phyloP scores from a whole-genome alignment of 2,329 filamentous ascomycete genomes.

The Iodosphaeria phyllophila region DNA sequence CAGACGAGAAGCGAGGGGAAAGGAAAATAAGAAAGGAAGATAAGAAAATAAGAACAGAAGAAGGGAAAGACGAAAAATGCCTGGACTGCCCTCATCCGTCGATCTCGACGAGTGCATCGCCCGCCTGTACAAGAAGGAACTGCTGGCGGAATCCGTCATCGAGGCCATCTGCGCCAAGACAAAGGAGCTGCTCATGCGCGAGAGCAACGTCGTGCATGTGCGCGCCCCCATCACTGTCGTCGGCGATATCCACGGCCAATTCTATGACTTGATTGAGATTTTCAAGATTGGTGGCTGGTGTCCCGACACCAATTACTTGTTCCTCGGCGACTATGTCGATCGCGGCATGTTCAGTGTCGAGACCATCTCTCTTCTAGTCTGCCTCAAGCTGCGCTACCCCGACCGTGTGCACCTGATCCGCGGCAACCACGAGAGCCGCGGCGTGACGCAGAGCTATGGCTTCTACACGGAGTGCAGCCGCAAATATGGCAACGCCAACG shows the following conservation, averaged over 20 bases:
- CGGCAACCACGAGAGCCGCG: slow-evolving; percentile 93
- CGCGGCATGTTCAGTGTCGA: slow-evolving; percentile 97
- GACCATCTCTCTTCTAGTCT: slow-evolving; percentile 93
- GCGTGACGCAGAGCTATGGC: slow-evolving; percentile 95
- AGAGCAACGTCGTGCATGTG: slow-evolving; percentile 98
- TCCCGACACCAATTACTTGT: slow-evolving; percentile 95
- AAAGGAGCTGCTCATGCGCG: slow-evolving; percentile 96
- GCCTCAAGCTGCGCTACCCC: slow-evolving; percentile 91
- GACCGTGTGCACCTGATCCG: slow-evolving; percentile 90
- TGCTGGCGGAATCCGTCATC: slow-evolving; percentile 92
- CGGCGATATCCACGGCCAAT: slow-evolving; percentile 96
- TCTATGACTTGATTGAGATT: slow-evolving; percentile 97
- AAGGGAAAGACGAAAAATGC: neutral
- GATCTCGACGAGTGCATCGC: slow-evolving; percentile 98
- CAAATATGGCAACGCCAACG: slow-evolving; percentile 96
- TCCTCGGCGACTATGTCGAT: slow-evolving; percentile 98
- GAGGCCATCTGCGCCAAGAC: slow-evolving; percentile 99
- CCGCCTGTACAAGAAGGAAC: slow-evolving; percentile 89
- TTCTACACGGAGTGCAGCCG: slow-evolving; percentile 97
- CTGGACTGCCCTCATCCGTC: slow-evolving; percentile 42
- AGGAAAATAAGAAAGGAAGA: neutral
- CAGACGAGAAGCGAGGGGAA: no score
- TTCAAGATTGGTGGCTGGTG: slow-evolving; percentile 97
- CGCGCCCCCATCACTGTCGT: slow-evolving; percentile 90
- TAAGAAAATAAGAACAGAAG: neutral